phyloP scores from a whole-genome alignment of 768 basidiomycete genomes.

The Inosperma sp. region DNA sequence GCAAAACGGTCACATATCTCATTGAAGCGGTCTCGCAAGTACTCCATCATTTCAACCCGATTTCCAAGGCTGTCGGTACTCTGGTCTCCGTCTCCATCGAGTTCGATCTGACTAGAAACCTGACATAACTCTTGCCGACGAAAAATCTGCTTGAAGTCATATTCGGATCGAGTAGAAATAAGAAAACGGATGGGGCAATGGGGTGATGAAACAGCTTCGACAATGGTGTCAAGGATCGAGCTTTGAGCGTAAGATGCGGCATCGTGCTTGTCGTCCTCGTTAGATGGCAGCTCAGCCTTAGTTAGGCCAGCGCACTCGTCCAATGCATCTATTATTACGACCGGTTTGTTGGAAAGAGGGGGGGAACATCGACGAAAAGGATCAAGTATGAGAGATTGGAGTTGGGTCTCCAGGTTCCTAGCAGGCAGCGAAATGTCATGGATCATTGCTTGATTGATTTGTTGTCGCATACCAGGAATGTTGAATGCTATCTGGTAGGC shows the following conservation, averaged over 20 bases:
- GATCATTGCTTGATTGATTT: not conserved
- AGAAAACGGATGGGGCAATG: constrained; percentile 9
- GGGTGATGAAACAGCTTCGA: not conserved
- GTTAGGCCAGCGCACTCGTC: not conserved
- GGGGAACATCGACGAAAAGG: no score
- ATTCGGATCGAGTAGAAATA: constrained; percentile 15
- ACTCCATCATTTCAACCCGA: not conserved
- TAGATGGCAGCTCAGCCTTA: constrained; percentile 9
- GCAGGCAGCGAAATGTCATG: not conserved
- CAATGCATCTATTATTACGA: no score
- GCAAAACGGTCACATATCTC: not conserved
- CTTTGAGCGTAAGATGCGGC: constrained; percentile 8
- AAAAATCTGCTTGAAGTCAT: constrained; percentile 1
- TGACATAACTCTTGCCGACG: constrained; percentile 1
- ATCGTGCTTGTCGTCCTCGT: constrained; percentile 13
- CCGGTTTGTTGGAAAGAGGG: no score
- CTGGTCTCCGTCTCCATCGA: no score
- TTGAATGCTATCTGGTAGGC: constrained; percentile 7
- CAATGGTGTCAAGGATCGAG: constrained; percentile 8
- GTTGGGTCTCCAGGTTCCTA: no score
- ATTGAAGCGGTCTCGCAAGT: constrained; percentile 5
- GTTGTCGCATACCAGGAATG: not conserved
- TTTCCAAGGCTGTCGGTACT: no score
- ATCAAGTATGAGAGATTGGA: not conserved
- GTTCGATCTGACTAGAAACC: constrained; percentile 9